Conservation (phyloP, 805 yeast species). For the Kazachstania martiniae region DNA sequence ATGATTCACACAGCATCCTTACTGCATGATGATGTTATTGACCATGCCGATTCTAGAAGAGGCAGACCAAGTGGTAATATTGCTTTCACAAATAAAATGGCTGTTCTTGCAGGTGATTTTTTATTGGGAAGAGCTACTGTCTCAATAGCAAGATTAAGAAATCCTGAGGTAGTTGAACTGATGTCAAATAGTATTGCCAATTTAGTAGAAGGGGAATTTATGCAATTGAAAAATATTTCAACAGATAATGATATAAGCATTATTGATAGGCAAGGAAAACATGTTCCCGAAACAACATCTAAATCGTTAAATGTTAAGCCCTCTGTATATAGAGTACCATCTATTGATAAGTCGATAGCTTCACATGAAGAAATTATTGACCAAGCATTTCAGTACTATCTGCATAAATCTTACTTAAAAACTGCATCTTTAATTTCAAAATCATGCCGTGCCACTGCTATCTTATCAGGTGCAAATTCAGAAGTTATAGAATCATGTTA, state of each 20-base stretch:
- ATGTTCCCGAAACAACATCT: constrained; percentile 18
- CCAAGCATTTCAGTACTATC: constrained; percentile 90
- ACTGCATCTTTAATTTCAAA: constrained; percentile 93
- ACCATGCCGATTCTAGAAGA: constrained; percentile 75
- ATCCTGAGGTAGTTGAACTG: constrained; percentile 94
- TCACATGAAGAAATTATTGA: constrained; percentile 57
- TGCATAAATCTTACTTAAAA: constrained; percentile 90
- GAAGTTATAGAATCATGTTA: constrained; percentile 75
- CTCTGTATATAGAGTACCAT: constrained; percentile 36
- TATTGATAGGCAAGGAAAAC: constrained; percentile 20
- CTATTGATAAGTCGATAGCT: constrained; percentile 11
- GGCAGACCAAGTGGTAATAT: constrained; percentile 86
- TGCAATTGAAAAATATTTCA: constrained; percentile 94
- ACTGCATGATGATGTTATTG: constrained; percentile 95
- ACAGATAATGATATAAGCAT: constrained; percentile 36
- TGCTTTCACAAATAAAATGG: constrained; percentile 95
- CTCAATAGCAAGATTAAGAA: constrained; percentile 81
- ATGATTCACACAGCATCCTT: constrained; percentile 96
- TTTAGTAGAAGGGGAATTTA: constrained; percentile 95
- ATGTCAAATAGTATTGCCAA: constrained; percentile 95
- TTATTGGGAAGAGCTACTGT: constrained; percentile 93
- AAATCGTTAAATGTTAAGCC: constrained; percentile 56
- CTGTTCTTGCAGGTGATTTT: constrained; percentile 94
- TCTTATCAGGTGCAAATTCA: constrained; percentile 73
- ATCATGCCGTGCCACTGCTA: constrained; percentile 87